Base-by-base conservation (phyloP, 176 grass and related monocot genomes). In the Zea luxurians region DNA sequence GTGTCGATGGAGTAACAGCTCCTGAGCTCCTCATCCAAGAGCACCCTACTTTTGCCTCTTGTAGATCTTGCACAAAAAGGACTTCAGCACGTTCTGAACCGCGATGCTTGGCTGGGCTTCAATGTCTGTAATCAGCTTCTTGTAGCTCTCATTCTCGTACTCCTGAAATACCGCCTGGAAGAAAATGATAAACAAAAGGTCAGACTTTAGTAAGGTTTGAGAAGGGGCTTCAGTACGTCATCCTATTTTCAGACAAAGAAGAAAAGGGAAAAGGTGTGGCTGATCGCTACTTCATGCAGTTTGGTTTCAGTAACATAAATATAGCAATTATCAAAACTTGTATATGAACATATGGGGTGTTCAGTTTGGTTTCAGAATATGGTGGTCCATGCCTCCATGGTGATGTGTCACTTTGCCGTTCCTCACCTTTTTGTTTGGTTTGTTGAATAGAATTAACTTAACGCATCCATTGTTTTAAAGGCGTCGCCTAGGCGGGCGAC, bases 21-120 rank as follows among this genome's bases (percentile, higher is more conserved):
- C 42, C 46, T 20, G 63, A 50, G 16, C 47, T 76, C 36, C 54
- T 7, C 70, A 50, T 38, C 38, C 13, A 71, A 59, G 65, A 70
- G 46, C 42, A 6, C 61, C 47, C 85, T 90, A 97, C 81, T 93
- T 97, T 84, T 93, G 82, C 53, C 94, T 89, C 82, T 91, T 93
- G 91, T 97, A 97, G 80, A 97, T 93, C 80, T 93, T 97, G 68
- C 91, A 78, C 82, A 97, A 84, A 82, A 97, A 97, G 17, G 94
- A 97, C 78, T 90, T 93, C 71, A 97, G 64, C 16, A 97, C 91
- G 41, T 89, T 81, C 66, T 97, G 94, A 73, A 97, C 91, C 45
- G 80, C 79, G 10, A 68, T 55, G 82, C 72, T 90, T 5, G 91
- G 86, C 44, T 97, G 91, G 47, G 87, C 86, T 69, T 97, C 87